Evolutionary conservation across 2,329 filamentous ascomycete genomes (phyloP).

Genomic region (Didymella keratinophila): DNA sequence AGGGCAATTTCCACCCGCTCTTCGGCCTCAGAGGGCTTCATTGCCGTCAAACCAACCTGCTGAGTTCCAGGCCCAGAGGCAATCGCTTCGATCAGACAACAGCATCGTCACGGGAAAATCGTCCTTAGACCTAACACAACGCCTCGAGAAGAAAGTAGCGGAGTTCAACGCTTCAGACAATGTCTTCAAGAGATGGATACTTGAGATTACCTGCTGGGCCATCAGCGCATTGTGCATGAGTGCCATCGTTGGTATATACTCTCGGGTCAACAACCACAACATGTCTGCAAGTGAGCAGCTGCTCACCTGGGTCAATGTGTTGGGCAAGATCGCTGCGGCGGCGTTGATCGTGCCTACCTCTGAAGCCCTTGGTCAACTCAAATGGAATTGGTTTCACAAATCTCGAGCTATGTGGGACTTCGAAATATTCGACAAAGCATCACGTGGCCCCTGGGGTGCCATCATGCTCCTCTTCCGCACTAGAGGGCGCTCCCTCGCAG

Average conservation of each 20-base stretch:
- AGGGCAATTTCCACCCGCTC: no score
- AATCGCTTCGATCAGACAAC: no score
- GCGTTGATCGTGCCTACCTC: constrained; percentile 33
- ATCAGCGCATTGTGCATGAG: constrained; percentile 28
- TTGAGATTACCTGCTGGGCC: constrained; percentile 25
- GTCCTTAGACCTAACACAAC: constrained; percentile 25
- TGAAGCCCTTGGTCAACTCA: constrained; percentile 39
- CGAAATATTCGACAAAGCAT: constrained; percentile 42
- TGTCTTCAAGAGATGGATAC: constrained; percentile 26
- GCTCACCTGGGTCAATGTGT: constrained; percentile 19
- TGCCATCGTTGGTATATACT: constrained; percentile 17
- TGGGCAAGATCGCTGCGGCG: constrained; percentile 32
- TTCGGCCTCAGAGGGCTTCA: no score
- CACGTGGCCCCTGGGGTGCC: constrained; percentile 26
- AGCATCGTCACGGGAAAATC: neutral
- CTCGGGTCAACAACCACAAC: neutral
- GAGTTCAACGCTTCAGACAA: constrained; percentile 23
- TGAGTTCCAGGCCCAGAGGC: no score
- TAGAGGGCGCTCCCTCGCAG: neutral
- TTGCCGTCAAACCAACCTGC: no score
- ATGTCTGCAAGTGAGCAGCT: neutral
- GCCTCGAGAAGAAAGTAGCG: constrained; percentile 23
- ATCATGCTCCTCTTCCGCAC: neutral
- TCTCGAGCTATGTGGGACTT: constrained; percentile 40
- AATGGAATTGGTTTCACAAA: constrained; percentile 36